Conservation (phyloP, 2,329 filamentous ascomycete genomes). For the Curvularia spicifera region DNA sequence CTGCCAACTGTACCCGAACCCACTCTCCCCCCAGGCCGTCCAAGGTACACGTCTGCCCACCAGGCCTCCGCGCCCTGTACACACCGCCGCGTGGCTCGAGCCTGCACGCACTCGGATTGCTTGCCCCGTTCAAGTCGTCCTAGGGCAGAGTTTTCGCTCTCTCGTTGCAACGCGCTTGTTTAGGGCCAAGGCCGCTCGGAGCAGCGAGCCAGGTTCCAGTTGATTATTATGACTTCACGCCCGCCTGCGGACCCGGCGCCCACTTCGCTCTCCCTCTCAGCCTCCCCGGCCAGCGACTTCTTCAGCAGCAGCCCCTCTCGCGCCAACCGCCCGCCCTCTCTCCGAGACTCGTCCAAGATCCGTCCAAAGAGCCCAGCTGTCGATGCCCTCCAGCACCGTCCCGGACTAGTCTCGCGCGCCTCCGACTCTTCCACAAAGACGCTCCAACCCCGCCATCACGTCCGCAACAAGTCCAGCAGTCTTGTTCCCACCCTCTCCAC, state of each 20-base stretch:
- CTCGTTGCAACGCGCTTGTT: conserved; percentile 38
- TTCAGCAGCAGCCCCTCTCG: conserved; percentile 25
- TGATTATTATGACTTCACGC: conserved; percentile 48
- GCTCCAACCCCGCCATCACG: conserved; percentile 39
- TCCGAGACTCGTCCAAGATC: conserved; percentile 26
- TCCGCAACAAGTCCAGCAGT: conserved; percentile 50
- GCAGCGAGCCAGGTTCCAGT: conserved; percentile 35
- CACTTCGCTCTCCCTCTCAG: conserved; percentile 21
- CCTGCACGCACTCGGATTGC: conserved; percentile 36
- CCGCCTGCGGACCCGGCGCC: conserved; percentile 31
- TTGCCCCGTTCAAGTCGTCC: conserved; percentile 41
- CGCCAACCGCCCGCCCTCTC: conserved; percentile 8
- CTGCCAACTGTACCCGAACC: conserved; percentile 16
- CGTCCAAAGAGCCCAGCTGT: conserved; percentile 29
- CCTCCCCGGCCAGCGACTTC: conserved; percentile 20
- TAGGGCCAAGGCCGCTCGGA: conserved; percentile 42
- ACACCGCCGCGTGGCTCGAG: conserved; percentile 37
- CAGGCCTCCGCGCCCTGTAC: conserved; percentile 25
- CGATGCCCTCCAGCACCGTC: conserved; percentile 40
- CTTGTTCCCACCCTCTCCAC: conserved; percentile 55
- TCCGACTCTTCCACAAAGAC: conserved; percentile 38
- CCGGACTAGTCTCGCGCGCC: conserved; percentile 42
- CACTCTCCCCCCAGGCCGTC: conserved; percentile 16
- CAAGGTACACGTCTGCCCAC: conserved; percentile 24
- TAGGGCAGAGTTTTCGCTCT: conserved; percentile 45